Percentiles rank a stretch among this genome's conserved stretches.
Conservation (phyloP, 305 asterid genomes). For the Fraxinus xanthoxyloides region DNA sequence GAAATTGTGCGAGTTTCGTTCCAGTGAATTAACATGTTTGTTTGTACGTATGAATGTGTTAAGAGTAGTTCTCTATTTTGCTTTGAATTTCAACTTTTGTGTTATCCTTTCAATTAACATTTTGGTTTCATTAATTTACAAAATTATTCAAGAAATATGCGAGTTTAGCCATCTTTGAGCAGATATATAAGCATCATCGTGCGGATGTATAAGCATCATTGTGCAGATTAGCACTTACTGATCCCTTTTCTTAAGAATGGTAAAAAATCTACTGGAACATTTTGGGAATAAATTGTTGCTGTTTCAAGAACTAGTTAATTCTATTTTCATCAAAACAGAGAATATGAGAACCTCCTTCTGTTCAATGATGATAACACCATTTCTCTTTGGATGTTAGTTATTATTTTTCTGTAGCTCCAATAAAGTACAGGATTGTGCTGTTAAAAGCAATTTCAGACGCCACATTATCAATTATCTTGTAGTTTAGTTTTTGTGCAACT, state of each 20-base stretch:
- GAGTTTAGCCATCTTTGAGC: not conserved
- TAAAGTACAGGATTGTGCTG: not conserved
- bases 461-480: not conserved
- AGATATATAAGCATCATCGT: not conserved
- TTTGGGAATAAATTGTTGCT: not conserved
- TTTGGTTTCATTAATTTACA: conserved; percentile 8
- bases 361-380: not conserved
- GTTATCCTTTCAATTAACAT: conserved; percentile 8
- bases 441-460: not conserved
- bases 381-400: not conserved
- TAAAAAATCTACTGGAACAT: not conserved
- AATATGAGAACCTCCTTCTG: not conserved
- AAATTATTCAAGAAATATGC: not conserved
- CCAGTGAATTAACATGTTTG: conserved; percentile 8
- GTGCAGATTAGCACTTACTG: not conserved
- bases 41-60: conserved; percentile 9
- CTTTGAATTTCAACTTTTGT: conserved; percentile 10
- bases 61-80: conserved; percentile 34
- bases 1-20: not conserved
- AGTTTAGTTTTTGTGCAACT: not conserved
- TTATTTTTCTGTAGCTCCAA: not conserved
- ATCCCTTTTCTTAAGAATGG: not conserved
- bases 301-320: not conserved
- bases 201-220: not conserved
- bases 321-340: not conserved